These are phyloP conservation scores for Skeletonema menzelii DNA, from an alignment of 108 stramenopile genomes.

Conservation along the genomic window DNA sequence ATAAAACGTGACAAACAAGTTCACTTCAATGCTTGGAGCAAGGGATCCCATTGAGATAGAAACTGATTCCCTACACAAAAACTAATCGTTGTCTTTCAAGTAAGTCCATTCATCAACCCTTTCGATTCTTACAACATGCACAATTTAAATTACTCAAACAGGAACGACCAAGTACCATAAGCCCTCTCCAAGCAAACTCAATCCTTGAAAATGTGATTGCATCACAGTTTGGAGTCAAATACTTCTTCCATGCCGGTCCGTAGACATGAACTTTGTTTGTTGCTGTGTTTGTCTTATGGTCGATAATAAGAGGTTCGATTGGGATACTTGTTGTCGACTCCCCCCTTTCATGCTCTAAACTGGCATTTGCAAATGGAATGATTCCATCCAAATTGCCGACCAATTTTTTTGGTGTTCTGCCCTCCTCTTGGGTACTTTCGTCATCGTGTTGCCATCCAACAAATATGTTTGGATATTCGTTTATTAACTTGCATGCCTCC, in stretches of 20 bases:
- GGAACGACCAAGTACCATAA: not conserved
- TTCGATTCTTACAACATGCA: not conserved
- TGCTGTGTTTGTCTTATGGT: constrained; percentile 15
- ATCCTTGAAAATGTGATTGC: constrained; percentile 17
- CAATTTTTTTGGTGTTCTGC: not conserved
- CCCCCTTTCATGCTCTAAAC: not conserved
- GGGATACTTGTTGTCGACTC: not conserved
- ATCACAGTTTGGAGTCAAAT: not conserved
- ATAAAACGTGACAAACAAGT: no score
- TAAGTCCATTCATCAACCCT: not conserved
- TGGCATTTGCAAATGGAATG: constrained; percentile 26
- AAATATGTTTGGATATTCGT: constrained; percentile 14
- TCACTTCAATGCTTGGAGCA: no score
- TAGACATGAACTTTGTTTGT: constrained; percentile 22
- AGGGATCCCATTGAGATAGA: no score
- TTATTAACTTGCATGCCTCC: constrained; percentile 36
- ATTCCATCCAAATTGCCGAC: constrained; percentile 33
- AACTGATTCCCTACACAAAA: no score
- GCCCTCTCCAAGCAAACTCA: constrained; percentile 18
- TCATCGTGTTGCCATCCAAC: not conserved
- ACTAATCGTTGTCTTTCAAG: no score
- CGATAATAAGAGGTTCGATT: not conserved
- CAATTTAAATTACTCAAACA: not conserved
- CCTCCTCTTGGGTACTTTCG: not conserved
- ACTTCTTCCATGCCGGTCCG: constrained; percentile 18